Evolutionary conservation across 2,329 filamentous ascomycete species (phyloP).

Genomic region (Escovopsis sp.): DNA sequence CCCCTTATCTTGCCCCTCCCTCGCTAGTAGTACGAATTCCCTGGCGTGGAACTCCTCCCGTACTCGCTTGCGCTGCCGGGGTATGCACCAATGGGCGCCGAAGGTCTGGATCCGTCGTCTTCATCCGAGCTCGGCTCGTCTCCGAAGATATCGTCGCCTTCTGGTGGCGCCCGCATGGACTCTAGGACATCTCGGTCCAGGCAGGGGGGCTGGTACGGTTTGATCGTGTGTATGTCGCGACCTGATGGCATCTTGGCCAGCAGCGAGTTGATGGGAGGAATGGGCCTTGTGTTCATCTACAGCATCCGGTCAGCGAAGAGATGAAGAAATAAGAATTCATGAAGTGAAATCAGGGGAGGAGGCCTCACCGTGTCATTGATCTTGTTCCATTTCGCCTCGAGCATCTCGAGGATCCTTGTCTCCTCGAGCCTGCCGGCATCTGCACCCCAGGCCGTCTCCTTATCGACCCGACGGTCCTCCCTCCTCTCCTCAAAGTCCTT

Average conservation of each 20-base stretch:
- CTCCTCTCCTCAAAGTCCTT: slow-evolving; percentile 62
- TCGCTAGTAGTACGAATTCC: slow-evolving; percentile 26
- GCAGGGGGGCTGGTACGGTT: slow-evolving; percentile 48
- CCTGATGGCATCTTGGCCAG: slow-evolving; percentile 73
- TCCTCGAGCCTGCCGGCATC: slow-evolving; percentile 82
- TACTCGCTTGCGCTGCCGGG: slow-evolving; percentile 30
- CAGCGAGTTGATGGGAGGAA: slow-evolving; percentile 58
- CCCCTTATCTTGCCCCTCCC: slow-evolving; percentile 2
- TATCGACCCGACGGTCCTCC: slow-evolving; percentile 68
- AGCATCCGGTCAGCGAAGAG: slow-evolving; percentile 3
- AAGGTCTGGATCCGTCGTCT: slow-evolving; percentile 15
- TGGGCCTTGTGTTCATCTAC: slow-evolving; percentile 63
- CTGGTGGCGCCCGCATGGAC: slow-evolving; percentile 32
- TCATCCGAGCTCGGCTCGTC: slow-evolving; percentile 24
- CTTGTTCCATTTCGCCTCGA: slow-evolving; percentile 80
- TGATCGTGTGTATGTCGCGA: slow-evolving; percentile 65
- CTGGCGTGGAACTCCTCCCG: slow-evolving; percentile 13
- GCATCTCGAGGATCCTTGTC: slow-evolving; percentile 67
- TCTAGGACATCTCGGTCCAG: slow-evolving; percentile 52
- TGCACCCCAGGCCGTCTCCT: slow-evolving; percentile 56
- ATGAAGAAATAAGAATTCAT: too few relatives aligned
- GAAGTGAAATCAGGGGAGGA: too few relatives aligned
- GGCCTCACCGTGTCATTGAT: slow-evolving; percentile 75
- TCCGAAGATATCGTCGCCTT: slow-evolving; percentile 13
- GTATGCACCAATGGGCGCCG: slow-evolving; percentile 31